These are phyloP conservation scores for Salix exigua DNA, from an alignment of 345 rosid genomes.

Conservation along the genomic window DNA sequence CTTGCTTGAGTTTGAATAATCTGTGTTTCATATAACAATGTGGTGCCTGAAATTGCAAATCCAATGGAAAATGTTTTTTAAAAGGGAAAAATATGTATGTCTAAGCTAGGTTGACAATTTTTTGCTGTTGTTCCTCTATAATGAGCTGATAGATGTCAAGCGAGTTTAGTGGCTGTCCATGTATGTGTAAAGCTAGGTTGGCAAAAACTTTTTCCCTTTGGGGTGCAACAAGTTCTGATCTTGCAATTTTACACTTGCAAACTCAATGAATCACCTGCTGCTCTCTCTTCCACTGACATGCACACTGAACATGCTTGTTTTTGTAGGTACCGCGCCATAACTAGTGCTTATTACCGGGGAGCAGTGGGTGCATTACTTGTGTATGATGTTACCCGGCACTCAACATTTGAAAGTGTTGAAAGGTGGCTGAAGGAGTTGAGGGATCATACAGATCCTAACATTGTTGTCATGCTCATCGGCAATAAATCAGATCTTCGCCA, in stretches of 20 bases:
- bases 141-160: not conserved
- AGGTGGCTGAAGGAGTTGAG: constrained; percentile 92
- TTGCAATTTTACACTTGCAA: not conserved
- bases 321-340: constrained; percentile 85
- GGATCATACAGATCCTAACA: constrained; percentile 90
- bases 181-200: too few species aligned
- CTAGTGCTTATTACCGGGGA: constrained; percentile 92
- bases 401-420: constrained; percentile 84
- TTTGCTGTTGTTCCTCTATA: not conserved
- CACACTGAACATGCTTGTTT: not conserved
- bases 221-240: not conserved
- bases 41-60: not conserved
- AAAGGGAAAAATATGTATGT: not conserved
- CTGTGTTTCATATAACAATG: not conserved
- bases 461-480: constrained; percentile 87
- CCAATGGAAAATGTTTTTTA: not conserved
- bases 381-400: constrained; percentile 82
- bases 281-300: not conserved
- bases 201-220: not conserved
- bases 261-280: not conserved
- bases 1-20: not conserved
- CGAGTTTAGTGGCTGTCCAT: not conserved
- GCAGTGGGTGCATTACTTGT: constrained; percentile 90
- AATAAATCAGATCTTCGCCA: constrained; percentile 93
- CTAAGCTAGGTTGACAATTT: too few species aligned